phyloP scores from a whole-genome alignment of 2,329 filamentous ascomycete species.

The Rutstroemia sp. region DNA sequence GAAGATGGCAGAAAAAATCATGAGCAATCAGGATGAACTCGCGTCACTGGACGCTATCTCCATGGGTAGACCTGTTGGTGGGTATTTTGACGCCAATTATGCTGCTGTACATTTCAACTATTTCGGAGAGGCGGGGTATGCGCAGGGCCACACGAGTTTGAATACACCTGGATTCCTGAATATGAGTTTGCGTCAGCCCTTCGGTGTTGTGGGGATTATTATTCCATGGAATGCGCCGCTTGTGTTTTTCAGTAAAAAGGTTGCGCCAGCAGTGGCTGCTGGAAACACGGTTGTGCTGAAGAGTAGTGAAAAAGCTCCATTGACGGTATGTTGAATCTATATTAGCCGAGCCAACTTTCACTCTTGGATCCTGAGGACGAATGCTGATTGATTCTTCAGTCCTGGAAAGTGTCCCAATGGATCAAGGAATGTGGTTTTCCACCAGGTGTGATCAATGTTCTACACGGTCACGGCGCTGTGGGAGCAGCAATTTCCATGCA shows the following conservation, averaged over 20 bases:
- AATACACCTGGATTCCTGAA: neutral
- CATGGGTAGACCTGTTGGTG: conserved; percentile 30
- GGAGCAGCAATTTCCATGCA: conserved; percentile 25
- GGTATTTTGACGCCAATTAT: conserved; percentile 21
- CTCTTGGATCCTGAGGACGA: neutral
- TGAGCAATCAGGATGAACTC: conserved; percentile 35
- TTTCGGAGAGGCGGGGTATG: conserved; percentile 27
- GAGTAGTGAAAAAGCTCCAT: conserved; percentile 53
- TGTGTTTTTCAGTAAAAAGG: conserved; percentile 41
- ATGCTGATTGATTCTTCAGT: conserved; percentile 17
- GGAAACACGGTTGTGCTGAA: conserved; percentile 54
- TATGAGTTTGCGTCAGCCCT: conserved; percentile 54
- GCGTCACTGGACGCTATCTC: conserved; percentile 37
- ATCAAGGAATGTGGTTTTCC: conserved; percentile 36
- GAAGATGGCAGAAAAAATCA: conserved; percentile 39
- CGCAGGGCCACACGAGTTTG: conserved; percentile 30
- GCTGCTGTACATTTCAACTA: conserved; percentile 24
- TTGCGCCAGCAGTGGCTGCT: conserved; percentile 51
- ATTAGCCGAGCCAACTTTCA: neutral
- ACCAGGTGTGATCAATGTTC: conserved; percentile 35
- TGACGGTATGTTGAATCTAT: conserved; percentile 37
- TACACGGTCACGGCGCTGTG: conserved; percentile 29
- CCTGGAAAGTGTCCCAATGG: conserved; percentile 29
- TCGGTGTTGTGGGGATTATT: conserved; percentile 44
- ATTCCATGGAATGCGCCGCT: conserved; percentile 50